Base-by-base conservation (phyloP, 306 rosid genomes). In the Alnus glutinosa region DNA sequence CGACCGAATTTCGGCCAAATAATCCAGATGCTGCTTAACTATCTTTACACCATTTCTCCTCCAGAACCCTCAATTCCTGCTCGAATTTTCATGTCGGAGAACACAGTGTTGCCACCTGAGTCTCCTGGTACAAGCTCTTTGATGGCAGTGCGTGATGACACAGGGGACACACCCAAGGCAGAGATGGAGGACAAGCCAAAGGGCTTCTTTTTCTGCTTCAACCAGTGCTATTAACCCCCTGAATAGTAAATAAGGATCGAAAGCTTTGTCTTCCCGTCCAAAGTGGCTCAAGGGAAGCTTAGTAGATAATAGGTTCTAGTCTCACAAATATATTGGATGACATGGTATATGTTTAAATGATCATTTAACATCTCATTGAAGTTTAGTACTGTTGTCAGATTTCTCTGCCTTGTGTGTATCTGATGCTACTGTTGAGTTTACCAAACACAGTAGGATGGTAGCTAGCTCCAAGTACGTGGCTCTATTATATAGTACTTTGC, bases 101-200 rank as follows among this genome's bases (percentile, higher is more conserved):
- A 94, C 82, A 15, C 81, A 0, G 83, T 94, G 64, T 87, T 94
- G 66, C 85, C 94, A 0, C 97, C 97, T 0, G 94, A 94, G 82
- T 94, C 98, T 66, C 98, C 98, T 0, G 97, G 97, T 44, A 94
- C 98, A 32, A 94, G 97, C 80, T 91, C 98, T 23, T 88, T 92
- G 80, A 94, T 94, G 95, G 91, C 93, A 19, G 82, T 86, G 70
- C 78, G 85, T 5, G 92, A 85, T 75, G 92, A 82, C 76, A 79
- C 82, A 0, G 90, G 92, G 64, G 91, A 88, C 63, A 94, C 90
- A n/a, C 93, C 91, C 2, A 92, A 88, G 87, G 82, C 80, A 55
- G 82, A 80, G 48, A 90, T 79, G 70, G 94, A 90, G 85, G 79
- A 81, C 36, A 81, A 87, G 82, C 88, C 90, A 59, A 89, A 77